Conservation (phyloP, 2,329 filamentous ascomycete species). For the Aspergillus alliaceus region DNA sequence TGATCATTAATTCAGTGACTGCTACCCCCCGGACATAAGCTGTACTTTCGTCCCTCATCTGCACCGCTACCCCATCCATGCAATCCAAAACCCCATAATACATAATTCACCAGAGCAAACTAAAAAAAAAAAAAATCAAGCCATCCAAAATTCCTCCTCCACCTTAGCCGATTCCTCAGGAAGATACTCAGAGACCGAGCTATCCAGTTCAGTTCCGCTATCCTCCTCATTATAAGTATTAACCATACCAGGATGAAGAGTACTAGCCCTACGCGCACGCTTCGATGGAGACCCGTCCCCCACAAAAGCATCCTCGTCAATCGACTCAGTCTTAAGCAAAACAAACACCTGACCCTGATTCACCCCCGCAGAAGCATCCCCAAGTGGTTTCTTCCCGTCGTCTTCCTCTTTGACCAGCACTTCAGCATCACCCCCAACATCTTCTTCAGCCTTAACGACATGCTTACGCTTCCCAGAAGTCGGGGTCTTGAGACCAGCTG, state of each 20-base stretch:
- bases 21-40: neutral
- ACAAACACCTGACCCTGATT: neutral
- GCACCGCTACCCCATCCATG: no score
- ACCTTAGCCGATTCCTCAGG: conserved; percentile 13
- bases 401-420: conserved; percentile 15
- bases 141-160: conserved; percentile 4
- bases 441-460: neutral
- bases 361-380: conserved; percentile 1
- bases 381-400: neutral
- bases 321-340: conserved; percentile 1
- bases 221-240: conserved; percentile 10
- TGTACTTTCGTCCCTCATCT: neutral
- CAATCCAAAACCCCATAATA: no score
- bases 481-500: conserved; percentile 11
- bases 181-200: conserved; percentile 20
- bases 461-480: conserved; percentile 19
- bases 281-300: conserved; percentile 13
- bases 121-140: neutral
- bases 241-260: conserved; percentile 18
- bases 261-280: conserved; percentile 20
- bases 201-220: conserved; percentile 12
- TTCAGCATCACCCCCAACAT: neutral
- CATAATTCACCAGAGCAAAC: neutral
- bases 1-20: neutral
- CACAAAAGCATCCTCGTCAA: neutral